Base-by-base conservation (phyloP, 2,329 filamentous ascomycete species). In the Metarhizium anisopliae region DNA sequence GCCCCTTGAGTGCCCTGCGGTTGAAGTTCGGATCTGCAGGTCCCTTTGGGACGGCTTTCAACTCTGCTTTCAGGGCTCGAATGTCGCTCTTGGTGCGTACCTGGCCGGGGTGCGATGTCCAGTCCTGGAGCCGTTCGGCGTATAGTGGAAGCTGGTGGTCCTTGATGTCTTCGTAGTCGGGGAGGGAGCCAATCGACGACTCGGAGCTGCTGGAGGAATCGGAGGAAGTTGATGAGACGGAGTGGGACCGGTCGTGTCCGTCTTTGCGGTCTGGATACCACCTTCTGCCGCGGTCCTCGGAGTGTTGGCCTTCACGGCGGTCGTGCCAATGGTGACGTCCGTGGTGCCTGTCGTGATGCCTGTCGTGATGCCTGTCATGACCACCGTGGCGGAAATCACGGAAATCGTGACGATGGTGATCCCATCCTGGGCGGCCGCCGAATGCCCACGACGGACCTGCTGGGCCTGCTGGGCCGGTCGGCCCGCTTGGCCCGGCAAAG, bases 181-280 rank as follows among this genome's bases (percentile, higher is more conserved):
- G 78, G 1, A 84, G 75, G 2, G 79, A 82, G 40, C 76, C 79
- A 54, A 82, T 67, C 2, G 77, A 78, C 0, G 70, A 73, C 3
- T 60, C 66, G 1, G 70, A 73, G 20, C 64, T 67, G 7, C 67
- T 67, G 1, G 70, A 71, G 0, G 69, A 70, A 0, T 59, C 60
- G 0, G 70, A 73, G 0, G 71, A 72, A 0, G 61, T 60, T 0
- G 67, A 72, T 14, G 63, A 71, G 10, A 66, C 67, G 0, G 69
- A 72, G 0, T 67, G 70, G 0, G 71, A 74, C 3, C 60, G 66
- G n/a, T 53, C 55, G 8, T 58, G 60, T 18, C 54, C 52, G 16
- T 63, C 61, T 2, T 62, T 59, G 8, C 55, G 47, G 11, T 61
- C 38, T 13, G 11, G 20, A 38, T 20, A 29, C 38, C 35, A 20